phyloP scores from a whole-genome alignment of 805 yeast genomes.

The Tetrapisispora iriomotensis region DNA sequence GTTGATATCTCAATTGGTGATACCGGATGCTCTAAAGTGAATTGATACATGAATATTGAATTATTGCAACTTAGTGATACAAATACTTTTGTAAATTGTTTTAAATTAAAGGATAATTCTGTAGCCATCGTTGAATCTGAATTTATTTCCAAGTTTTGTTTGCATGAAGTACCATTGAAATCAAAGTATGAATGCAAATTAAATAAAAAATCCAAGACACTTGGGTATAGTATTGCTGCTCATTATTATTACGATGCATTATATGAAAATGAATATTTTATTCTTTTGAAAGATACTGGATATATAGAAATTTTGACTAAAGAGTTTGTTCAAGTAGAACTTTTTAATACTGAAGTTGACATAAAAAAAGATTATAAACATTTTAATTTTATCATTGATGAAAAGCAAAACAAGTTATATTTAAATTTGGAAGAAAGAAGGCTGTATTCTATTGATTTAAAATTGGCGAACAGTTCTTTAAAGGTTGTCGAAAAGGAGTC shows the following conservation, averaged over 20 bases:
- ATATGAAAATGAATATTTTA: conserved; percentile 7
- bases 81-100: not conserved
- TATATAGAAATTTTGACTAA: conserved; percentile 8
- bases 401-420: conserved; percentile 6
- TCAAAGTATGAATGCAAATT: not conserved
- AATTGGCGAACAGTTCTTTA: conserved; percentile 2
- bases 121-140: conserved; percentile 1
- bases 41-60: conserved; percentile 4
- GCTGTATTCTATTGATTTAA: conserved; percentile 7
- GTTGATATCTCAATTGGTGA: too few relatives aligned
- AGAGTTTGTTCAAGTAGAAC: conserved; percentile 8
- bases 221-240: conserved; percentile 14
- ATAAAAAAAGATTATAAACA: not conserved
- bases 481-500: conserved; percentile 4
- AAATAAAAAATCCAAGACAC: not conserved
- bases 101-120: not conserved
- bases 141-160: not conserved
- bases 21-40: too few relatives aligned
- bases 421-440: conserved; percentile 9
- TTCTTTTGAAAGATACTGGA: conserved; percentile 16
- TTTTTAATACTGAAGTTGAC: conserved; percentile 6
- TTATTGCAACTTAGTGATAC: not conserved
- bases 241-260: conserved; percentile 9
- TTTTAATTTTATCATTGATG: conserved; percentile 6
- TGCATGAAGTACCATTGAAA: not conserved